These are phyloP conservation scores for Amaranthus hypochondriacus DNA, from an alignment of 148 eudicot species.

Conservation along the genomic window DNA sequence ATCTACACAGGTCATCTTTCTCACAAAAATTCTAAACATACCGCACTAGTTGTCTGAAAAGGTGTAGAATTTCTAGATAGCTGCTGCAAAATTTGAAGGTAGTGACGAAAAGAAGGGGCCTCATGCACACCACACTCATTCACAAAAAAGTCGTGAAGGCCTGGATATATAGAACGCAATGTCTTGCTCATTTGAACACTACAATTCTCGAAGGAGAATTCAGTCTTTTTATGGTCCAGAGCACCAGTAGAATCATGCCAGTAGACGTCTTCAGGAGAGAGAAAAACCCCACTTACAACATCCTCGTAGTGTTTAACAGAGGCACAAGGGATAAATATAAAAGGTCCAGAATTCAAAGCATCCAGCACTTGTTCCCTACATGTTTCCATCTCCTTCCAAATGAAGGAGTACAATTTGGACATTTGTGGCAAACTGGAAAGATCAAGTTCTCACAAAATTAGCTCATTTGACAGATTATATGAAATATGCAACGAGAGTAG, in stretches of 20 bases:
- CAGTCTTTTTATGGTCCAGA: conserved; percentile 33
- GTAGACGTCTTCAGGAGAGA: conserved; percentile 66
- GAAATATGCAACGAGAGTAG: neutral
- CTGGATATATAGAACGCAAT: conserved; percentile 58
- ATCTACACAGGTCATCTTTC: conserved; percentile 1
- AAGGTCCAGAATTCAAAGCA: conserved; percentile 55
- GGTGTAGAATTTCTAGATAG: conserved; percentile 57
- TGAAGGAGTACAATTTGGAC: conserved; percentile 65
- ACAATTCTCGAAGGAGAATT: conserved; percentile 15
- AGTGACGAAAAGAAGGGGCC: conserved; percentile 48
- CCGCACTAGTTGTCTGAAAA: conserved; percentile 58
- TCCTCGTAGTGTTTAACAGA: conserved; percentile 42
- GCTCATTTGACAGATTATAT: conserved; percentile 6
- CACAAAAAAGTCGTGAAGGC: conserved; percentile 78
- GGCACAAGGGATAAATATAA: conserved; percentile 65
- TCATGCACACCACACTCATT: conserved; percentile 75
- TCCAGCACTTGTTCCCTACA: conserved; percentile 50
- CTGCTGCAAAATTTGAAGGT: conserved; percentile 72
- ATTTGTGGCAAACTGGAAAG: conserved; percentile 71
- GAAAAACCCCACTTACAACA: conserved; percentile 55
- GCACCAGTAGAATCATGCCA: conserved; percentile 82
- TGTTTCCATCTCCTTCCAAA: conserved; percentile 61
- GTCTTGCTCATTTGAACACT: conserved; percentile 35
- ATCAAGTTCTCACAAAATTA: conserved; percentile 18
- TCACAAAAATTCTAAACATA: conserved; percentile 25